Evolutionary conservation across 495 filamentous ascomycete species (phyloP).

Genomic region (Saxophila tyrrhenica): DNA sequence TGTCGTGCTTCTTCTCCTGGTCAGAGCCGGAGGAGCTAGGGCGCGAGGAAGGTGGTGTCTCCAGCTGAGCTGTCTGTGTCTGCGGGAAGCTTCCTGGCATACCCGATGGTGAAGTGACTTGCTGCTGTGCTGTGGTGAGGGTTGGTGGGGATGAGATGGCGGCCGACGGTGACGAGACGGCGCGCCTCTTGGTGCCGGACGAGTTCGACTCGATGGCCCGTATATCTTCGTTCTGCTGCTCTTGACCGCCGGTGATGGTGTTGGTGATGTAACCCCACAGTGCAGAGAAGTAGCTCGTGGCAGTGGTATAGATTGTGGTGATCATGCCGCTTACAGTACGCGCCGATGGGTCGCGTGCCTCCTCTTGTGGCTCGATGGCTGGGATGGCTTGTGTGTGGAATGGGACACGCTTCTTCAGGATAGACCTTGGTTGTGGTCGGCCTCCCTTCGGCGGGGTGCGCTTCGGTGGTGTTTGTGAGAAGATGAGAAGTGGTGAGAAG

Average conservation of each 20-base stretch:
- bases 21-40: neutral
- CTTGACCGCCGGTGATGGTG: neutral
- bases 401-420: too few relatives aligned
- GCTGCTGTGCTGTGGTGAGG: too few relatives aligned
- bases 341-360: neutral
- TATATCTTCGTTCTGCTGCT: neutral
- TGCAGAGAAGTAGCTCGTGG: neutral
- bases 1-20: neutral
- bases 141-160: too few relatives aligned
- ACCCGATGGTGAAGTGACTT: too few relatives aligned
- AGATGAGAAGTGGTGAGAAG: too few relatives aligned
- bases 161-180: neutral
- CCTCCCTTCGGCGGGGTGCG: too few relatives aligned
- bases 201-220: neutral
- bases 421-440: too few relatives aligned
- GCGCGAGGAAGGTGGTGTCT: neutral
- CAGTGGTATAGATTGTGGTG: neutral
- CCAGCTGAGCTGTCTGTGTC: neutral
- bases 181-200: conserved; percentile 2
- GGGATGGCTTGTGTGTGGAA: too few relatives aligned
- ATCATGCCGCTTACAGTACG: neutral
- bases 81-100: too few relatives aligned
- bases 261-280: neutral
- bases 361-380: neutral
- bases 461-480: too few relatives aligned